A percentile compares a stretch with the other conserved stretches of the same genome.
Evolutionary conservation across 257 asterid genomes (phyloP).

Genomic region (Solanum tarapatanum): DNA sequence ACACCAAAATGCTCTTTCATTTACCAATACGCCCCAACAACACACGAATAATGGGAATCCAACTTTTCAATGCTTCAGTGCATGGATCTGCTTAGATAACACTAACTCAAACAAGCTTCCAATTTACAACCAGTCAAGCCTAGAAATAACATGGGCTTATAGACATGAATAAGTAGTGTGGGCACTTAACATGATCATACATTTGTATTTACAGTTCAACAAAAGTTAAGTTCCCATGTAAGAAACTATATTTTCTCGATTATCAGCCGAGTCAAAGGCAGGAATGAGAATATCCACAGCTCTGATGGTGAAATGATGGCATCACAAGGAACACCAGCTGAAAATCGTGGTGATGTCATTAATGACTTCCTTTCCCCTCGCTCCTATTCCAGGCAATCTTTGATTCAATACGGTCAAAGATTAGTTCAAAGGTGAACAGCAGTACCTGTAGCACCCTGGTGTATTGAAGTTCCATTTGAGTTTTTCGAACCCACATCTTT

Average conservation of each 20-base stretch:
- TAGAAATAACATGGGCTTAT: slow-evolving; percentile 13
- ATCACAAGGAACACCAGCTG: slow-evolving; percentile 12
- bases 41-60: background rate
- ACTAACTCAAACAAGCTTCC: background rate
- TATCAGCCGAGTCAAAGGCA: slow-evolving; percentile 36
- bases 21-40: background rate
- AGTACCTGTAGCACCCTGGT: slow-evolving; percentile 23
- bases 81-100: background rate
- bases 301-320: slow-evolving; percentile 2
- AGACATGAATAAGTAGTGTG: background rate
- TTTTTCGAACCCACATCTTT: slow-evolving; percentile 14
- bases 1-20: background rate
- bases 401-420: slow-evolving; percentile 23
- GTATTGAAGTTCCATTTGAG: slow-evolving; percentile 19
- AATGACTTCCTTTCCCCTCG: slow-evolving; percentile 19
- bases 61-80: background rate
- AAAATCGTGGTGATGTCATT: slow-evolving; percentile 34
- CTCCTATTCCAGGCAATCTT: slow-evolving; percentile 15
- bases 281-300: slow-evolving; percentile 24
- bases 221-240: slow-evolving; percentile 18
- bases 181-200: slow-evolving; percentile 31
- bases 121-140: background rate
- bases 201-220: slow-evolving; percentile 49
- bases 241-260: slow-evolving; percentile 6
- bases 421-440: slow-evolving; percentile 39